These are phyloP conservation scores for Butyriboletus loyo DNA, from an alignment of 768 basidiomycete species.

Conservation along the genomic window DNA sequence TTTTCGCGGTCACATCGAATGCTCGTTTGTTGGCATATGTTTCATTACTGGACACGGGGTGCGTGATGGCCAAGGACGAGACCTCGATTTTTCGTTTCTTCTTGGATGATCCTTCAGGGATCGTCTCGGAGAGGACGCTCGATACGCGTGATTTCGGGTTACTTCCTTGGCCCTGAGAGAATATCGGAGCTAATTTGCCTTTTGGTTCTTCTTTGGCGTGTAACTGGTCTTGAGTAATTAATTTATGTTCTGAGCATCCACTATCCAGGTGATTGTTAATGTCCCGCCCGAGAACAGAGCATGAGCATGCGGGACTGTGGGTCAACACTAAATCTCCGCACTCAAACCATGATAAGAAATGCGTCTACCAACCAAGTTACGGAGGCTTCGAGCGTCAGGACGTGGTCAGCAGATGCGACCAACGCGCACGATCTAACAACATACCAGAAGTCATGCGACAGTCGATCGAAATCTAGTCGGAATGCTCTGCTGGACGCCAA, in stretches of 20 bases:
- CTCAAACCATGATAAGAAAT: neutral
- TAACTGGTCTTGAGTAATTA: neutral
- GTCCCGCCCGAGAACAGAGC: constrained; percentile 35
- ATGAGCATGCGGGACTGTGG: constrained; percentile 49
- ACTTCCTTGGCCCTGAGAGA: constrained; percentile 25
- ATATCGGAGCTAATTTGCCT: constrained; percentile 42
- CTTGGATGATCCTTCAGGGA: constrained; percentile 14
- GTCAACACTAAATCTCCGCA: neutral
- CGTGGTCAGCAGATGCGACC: neutral
- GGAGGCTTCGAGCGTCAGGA: neutral
- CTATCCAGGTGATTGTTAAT: constrained; percentile 57
- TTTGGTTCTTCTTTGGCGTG: constrained; percentile 13
- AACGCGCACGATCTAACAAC: neutral
- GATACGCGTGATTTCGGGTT: constrained; percentile 7
- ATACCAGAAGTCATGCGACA: constrained; percentile 16
- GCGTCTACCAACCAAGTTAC: constrained; percentile 26
- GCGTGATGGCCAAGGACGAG: constrained; percentile 5
- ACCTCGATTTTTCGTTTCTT: constrained; percentile 31
- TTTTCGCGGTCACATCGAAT: constrained; percentile 18
- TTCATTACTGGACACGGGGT: constrained; percentile 1
- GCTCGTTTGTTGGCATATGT: constrained; percentile 26
- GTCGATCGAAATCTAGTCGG: neutral
- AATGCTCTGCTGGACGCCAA: neutral
- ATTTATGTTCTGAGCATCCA: constrained; percentile 33
- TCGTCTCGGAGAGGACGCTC: constrained; percentile 7